A percentile compares a stretch with the other conserved stretches of the same genome.
These are phyloP conservation scores for Collariella sp. DNA, from an alignment of 495 filamentous ascomycete genomes.

Conservation along the genomic window DNA sequence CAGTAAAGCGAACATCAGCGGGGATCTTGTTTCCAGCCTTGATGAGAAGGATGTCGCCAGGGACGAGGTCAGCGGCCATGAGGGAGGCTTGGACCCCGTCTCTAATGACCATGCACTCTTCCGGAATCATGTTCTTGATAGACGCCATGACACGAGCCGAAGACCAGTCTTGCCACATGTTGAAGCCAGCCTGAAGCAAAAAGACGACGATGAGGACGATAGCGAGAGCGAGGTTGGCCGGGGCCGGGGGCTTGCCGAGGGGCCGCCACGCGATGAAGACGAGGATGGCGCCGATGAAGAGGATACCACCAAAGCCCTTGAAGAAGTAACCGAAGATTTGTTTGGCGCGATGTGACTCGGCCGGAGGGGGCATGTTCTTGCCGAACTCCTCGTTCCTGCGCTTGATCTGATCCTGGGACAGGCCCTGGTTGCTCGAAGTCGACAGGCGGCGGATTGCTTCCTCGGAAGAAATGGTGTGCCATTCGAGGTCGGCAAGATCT, in stretches of 20 bases:
- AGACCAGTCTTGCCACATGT: conserved; percentile 56
- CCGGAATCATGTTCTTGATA: conserved; percentile 60
- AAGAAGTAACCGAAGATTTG: conserved; percentile 62
- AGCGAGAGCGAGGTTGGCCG: conserved; percentile 57
- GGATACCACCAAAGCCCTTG: conserved; percentile 57
- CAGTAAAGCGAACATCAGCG: conserved; percentile 59
- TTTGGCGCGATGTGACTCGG: conserved; percentile 46
- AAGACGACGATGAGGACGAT: conserved; percentile 59
- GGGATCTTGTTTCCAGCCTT: conserved; percentile 59
- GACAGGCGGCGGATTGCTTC: conserved; percentile 48
- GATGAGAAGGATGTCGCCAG: conserved; percentile 55
- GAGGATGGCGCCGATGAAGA: conserved; percentile 53
- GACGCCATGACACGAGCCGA: conserved; percentile 56
- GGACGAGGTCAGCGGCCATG: conserved; percentile 52
- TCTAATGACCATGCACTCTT: conserved; percentile 53
- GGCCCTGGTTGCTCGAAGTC: conserved; percentile 31
- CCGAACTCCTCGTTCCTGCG: conserved; percentile 15
- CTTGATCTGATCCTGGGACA: conserved; percentile 17
- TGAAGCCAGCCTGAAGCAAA: conserved; percentile 60
- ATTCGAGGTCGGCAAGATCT: conserved; percentile 8
- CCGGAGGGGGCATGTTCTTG: conserved; percentile 50
- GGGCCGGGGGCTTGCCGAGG: conserved; percentile 54
- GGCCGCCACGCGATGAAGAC: conserved; percentile 65
- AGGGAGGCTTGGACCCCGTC: conserved; percentile 44
- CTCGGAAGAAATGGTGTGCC: conserved; percentile 37